Evolutionary conservation across 176 grass and related monocot species (phyloP).

Genomic region (Themeda triandra): DNA sequence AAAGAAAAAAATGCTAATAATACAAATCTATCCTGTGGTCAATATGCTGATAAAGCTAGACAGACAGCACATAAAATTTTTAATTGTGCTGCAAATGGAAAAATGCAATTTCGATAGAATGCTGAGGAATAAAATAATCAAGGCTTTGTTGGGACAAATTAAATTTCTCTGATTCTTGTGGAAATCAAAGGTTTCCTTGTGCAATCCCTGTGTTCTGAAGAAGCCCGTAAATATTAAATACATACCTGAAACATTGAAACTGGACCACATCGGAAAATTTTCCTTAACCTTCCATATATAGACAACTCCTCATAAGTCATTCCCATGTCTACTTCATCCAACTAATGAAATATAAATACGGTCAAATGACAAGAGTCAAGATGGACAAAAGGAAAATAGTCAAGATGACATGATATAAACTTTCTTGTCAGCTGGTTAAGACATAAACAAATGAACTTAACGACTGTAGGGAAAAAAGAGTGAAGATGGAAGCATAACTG

Average conservation of each 20-base stretch:
- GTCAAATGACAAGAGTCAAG: slow-evolving; percentile 15
- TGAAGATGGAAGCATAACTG: background rate
- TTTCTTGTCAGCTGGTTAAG: background rate
- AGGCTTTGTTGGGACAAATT: background rate
- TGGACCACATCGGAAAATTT: slow-evolving; percentile 97
- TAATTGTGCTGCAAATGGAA: background rate
- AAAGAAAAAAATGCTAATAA: background rate
- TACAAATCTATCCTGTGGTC: background rate
- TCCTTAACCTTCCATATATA: slow-evolving; percentile 88
- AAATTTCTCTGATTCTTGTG: slow-evolving; percentile 1
- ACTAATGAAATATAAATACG: slow-evolving; percentile 47
- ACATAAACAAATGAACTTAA: background rate
- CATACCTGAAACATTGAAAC: slow-evolving; percentile 95
- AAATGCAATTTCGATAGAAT: background rate
- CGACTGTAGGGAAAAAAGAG: background rate
- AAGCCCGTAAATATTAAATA: background rate
- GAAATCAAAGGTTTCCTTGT: background rate
- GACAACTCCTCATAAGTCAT: slow-evolving; percentile 99
- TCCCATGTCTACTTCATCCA: slow-evolving; percentile 99
- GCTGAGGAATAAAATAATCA: slow-evolving; percentile 5
- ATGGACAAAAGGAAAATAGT: background rate
- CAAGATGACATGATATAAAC: background rate
- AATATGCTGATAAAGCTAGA: slow-evolving; percentile 7
- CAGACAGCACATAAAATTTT: background rate
- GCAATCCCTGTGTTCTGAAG: background rate